phyloP scores from a whole-genome alignment of 306 rosid species.

The Cicer pinnatifidum region DNA sequence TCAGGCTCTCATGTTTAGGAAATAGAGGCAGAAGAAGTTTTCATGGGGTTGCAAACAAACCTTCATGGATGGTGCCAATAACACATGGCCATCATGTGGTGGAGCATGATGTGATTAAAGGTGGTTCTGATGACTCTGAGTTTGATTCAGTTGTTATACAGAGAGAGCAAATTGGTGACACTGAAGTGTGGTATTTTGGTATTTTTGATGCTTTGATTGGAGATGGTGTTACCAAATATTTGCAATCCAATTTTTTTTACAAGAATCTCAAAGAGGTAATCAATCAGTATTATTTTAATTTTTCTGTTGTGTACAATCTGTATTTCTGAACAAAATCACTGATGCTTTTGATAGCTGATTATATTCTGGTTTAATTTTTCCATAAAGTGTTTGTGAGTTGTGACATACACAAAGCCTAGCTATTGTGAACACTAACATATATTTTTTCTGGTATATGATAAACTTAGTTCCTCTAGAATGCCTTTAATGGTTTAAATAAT shows the following conservation, averaged over 20 bases:
- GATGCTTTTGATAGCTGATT: neutral
- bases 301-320: neutral
- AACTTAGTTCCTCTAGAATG: no score
- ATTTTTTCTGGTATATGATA: no score
- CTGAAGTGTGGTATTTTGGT: conserved; percentile 78
- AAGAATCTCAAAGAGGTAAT: conserved; percentile 69
- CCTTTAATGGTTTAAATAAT: no score
- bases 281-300: neutral
- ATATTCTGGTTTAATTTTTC: neutral
- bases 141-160: conserved; percentile 69
- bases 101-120: conserved; percentile 36
- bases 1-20: conserved; percentile 50
- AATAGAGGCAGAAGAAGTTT: conserved; percentile 48
- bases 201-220: conserved; percentile 69
- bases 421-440: no score
- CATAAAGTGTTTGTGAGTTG: no score
- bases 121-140: conserved; percentile 44
- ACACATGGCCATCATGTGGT: conserved; percentile 71
- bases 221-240: conserved; percentile 62
- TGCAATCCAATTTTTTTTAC: conserved; percentile 70
- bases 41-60: conserved; percentile 37
- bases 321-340: neutral
- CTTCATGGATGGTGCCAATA: conserved; percentile 83
- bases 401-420: no score
- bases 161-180: conserved; percentile 64